phyloP scores from a whole-genome alignment of 208 protist genomes.

The Leishmania braziliensis region DNA sequence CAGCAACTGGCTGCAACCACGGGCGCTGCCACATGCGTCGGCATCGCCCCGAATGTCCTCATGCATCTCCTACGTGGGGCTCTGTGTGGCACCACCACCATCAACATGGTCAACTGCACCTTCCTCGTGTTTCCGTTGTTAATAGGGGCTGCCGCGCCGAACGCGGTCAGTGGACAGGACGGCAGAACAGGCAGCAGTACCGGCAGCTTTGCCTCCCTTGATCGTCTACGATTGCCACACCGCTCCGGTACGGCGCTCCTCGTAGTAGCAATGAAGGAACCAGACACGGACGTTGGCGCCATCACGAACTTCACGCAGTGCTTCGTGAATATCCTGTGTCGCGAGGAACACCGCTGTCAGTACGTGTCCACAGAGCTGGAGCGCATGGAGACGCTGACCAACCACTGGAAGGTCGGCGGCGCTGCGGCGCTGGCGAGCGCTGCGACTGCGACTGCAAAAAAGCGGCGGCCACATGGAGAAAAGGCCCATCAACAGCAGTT shows the following conservation, averaged over 20 bases:
- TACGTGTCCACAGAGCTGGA: slow-evolving; percentile 66
- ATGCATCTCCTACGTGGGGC: slow-evolving; percentile 68
- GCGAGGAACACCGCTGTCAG: slow-evolving; percentile 61
- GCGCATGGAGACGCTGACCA: slow-evolving; percentile 48
- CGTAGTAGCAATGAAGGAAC: slow-evolving; percentile 74
- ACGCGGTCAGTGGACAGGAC: not conserved
- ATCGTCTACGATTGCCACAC: slow-evolving; percentile 11
- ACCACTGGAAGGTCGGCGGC: slow-evolving; percentile 34
- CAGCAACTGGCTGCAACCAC: slow-evolving; percentile 8
- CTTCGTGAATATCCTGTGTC: slow-evolving; percentile 79
- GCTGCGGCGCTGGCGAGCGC: slow-evolving; percentile 25
- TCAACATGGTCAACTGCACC: slow-evolving; percentile 71
- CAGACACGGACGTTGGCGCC: slow-evolving; percentile 59
- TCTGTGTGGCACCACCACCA: slow-evolving; percentile 63
- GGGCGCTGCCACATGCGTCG: slow-evolving; percentile 53
- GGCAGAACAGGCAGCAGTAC: not conserved
- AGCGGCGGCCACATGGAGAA: not conserved
- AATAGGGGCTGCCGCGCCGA: slow-evolving; percentile 10
- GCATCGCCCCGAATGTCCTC: slow-evolving; percentile 59
- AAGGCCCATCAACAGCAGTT: not conserved
- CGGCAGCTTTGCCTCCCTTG: slow-evolving; percentile 11
- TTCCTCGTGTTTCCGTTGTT: slow-evolving; percentile 70
- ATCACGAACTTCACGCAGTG: slow-evolving; percentile 81
- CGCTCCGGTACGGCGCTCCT: slow-evolving; percentile 41
- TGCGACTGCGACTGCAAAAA: slow-evolving; percentile 7